Conservation (phyloP, 805 yeast species). For the Zygosaccharomyces kombuchaensis region DNA sequence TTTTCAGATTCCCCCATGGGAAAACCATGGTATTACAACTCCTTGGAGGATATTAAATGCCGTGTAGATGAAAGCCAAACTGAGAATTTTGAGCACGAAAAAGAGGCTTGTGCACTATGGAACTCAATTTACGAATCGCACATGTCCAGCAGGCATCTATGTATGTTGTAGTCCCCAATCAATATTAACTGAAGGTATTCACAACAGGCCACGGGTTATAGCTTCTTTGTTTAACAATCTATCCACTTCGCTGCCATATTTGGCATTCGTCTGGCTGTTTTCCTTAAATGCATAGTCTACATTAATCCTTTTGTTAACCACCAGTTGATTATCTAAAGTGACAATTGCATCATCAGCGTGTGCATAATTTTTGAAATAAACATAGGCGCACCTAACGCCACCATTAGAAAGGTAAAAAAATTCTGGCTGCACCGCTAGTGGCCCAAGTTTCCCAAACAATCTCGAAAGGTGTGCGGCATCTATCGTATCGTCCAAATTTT, state of each 20-base stretch:
- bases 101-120: constrained; percentile 27
- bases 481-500: constrained; percentile 61
- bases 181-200: background rate
- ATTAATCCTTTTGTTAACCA: constrained; percentile 60
- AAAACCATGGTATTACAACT: constrained; percentile 54
- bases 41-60: constrained; percentile 24
- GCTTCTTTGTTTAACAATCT: constrained; percentile 66
- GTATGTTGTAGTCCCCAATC: constrained; percentile 8
- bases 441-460: constrained; percentile 63
- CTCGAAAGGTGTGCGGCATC: constrained; percentile 54
- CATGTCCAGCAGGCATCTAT: constrained; percentile 17
- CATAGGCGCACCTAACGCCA: constrained; percentile 55
- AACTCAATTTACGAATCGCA: constrained; percentile 20
- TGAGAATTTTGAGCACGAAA: constrained; percentile 11
- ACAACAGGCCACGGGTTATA: constrained; percentile 37
- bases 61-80: constrained; percentile 10
- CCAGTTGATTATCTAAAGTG: constrained; percentile 60
- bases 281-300: constrained; percentile 72
- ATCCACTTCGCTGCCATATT: constrained; percentile 79
- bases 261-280: constrained; percentile 42
- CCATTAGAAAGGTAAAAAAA: constrained; percentile 43
- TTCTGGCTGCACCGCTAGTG: constrained; percentile 45
- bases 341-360: constrained; percentile 68
- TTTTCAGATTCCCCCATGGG: constrained; percentile 64
- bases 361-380: constrained; percentile 60